These are phyloP conservation scores for Suhomyces maxii DNA, from an alignment of 1,139 yeast genomes.

Conservation along the genomic window DNA sequence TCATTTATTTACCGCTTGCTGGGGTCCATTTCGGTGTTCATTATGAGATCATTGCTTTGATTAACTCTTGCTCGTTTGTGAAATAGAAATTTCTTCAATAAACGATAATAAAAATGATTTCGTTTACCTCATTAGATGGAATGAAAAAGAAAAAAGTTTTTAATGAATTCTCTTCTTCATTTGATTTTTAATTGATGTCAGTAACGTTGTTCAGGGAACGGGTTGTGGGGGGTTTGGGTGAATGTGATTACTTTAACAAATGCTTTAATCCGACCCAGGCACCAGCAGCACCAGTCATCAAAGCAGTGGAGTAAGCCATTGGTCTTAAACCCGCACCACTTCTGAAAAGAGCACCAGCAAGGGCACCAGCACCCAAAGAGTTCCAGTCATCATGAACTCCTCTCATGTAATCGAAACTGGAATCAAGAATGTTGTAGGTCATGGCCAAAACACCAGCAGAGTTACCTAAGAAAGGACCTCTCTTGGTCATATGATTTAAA, in stretches of 20 bases:
- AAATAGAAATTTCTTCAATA: background rate
- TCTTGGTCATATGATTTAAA: conserved; percentile 86
- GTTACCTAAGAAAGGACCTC: conserved; percentile 96
- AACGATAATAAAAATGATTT: background rate
- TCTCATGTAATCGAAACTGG: conserved; percentile 73
- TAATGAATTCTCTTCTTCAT: no score
- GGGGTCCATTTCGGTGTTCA: background rate
- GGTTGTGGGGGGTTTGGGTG: no score
- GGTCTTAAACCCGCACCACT: conserved; percentile 84
- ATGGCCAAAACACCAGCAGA: conserved; percentile 92
- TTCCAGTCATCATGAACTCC: conserved; percentile 87
- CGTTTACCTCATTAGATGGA: background rate
- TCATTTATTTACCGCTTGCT: no score
- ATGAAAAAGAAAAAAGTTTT: background rate
- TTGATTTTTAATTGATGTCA: no score
- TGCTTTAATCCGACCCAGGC: conserved; percentile 88
- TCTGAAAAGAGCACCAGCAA: conserved; percentile 90
- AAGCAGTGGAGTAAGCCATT: conserved; percentile 81
- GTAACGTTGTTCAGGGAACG: no score
- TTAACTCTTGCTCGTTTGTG: background rate
- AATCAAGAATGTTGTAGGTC: conserved; percentile 81
- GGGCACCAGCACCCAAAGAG: conserved; percentile 84
- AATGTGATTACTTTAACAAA: conserved; percentile 20
- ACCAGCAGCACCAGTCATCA: conserved; percentile 89
- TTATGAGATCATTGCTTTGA: background rate